Evolutionary conservation across 768 basidiomycete genomes (phyloP), one percentile per base, ranked within the genome.

Genomic region (Termitomyces sp.): DNA sequence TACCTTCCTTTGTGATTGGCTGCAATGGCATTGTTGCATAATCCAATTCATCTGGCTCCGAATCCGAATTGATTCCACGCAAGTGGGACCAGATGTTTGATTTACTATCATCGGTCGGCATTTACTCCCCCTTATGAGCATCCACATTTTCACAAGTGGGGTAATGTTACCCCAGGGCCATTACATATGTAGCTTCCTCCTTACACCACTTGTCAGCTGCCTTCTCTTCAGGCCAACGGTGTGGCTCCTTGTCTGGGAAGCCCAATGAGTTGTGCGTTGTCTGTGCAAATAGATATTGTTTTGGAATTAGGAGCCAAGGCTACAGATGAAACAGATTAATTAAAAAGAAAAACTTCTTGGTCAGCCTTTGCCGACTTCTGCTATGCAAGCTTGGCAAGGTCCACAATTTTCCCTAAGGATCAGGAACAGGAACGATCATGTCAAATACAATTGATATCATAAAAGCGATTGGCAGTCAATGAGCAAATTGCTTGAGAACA

Each of bases 161-260:
- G 68, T 73, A 72, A 77, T 75, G 76, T 79, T 74, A 75, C 65
- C 70, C 70, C 76, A 80, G 75, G 74, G 65, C 68, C 66, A 71
- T 73, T 75, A 68, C 72, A 51, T 78, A n/a, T n/a, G n/a, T n/a
- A 74, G 74, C 78, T 78, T 75, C 70, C 70, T 72, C 60, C 70
- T 66, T 70, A 75, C 78, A 75, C 76, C 76, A 77, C 77, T 72
- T 75, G 75, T 75, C 76, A 78, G 68, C 69, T 71, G 73, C 64
- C 73, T 71, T 74, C 68, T 33, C 60, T 71, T 62, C 71, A 71
- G 67, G 60, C 56, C 65, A 62, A 62, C 42, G 63, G 63, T 35
- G 62, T 36, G 62, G 63, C 56, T 58, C 62, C 68, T 71, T 67
- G 61, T 64, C 63, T 62, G 52, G 65, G 63, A 61, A 50, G 57